Conservation (phyloP, 805 yeast species). For the Pichia thaimueangensis region DNA sequence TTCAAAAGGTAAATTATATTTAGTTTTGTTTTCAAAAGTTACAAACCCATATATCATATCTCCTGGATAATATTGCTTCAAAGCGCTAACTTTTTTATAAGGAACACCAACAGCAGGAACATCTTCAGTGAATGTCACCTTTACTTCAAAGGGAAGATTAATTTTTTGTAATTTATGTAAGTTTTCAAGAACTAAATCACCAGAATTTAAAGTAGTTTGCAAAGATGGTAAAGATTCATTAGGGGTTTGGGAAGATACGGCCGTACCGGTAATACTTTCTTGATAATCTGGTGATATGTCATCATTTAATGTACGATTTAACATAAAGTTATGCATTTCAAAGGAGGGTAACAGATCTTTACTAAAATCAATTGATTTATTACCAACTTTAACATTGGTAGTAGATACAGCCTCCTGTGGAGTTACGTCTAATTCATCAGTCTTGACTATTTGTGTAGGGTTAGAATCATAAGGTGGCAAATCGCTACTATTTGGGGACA, state of each 20-base stretch:
- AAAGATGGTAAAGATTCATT: constrained; percentile 11
- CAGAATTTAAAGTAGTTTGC: constrained; percentile 2
- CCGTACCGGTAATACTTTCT: constrained; percentile 2
- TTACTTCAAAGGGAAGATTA: constrained; percentile 7
- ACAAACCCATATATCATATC: constrained; percentile 56
- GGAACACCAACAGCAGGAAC: constrained; percentile 26
- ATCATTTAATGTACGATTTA: background rate
- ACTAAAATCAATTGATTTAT: background rate
- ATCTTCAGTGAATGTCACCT: constrained; percentile 33
- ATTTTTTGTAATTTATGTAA: constrained; percentile 4
- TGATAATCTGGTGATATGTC: background rate
- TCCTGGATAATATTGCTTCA: constrained; percentile 58
- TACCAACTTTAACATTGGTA: background rate
- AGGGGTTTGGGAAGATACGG: background rate
- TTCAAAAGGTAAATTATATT: constrained; percentile 44
- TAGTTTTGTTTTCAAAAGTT: constrained; percentile 34
- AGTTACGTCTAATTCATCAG: too few relatives aligned
- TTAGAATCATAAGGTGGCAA: too few relatives aligned
- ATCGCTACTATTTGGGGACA: too few relatives aligned
- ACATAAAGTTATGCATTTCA: constrained; percentile 2
- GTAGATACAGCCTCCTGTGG: too few relatives aligned
- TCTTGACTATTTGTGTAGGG: too few relatives aligned
- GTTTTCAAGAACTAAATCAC: background rate
- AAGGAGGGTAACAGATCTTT: constrained; percentile 1
- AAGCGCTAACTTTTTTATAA: constrained; percentile 22